Percentiles rank a stretch among this genome's conserved stretches.
Evolutionary conservation across 306 rosid species (phyloP).

Genomic region (Acacia acuminata): DNA sequence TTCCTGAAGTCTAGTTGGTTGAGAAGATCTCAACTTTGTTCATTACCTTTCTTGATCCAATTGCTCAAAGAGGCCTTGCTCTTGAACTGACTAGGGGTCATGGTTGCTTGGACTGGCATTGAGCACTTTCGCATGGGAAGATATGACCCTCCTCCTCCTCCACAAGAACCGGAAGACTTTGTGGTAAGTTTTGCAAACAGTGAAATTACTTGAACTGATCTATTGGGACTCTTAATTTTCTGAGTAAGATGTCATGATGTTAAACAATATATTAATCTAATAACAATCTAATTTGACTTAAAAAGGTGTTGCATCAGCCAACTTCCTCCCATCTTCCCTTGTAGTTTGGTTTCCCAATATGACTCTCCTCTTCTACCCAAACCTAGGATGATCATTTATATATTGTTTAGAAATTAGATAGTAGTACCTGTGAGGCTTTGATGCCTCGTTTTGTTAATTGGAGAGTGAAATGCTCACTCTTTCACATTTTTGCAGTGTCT

Average conservation of each 20-base stretch:
- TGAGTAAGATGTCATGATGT: background rate
- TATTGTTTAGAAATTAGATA: background rate
- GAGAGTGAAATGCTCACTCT: background rate
- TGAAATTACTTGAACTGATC: slow-evolving; percentile 19
- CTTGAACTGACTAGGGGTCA: slow-evolving; percentile 65
- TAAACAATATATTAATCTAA: background rate
- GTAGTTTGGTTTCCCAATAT: background rate
- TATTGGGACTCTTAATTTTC: background rate
- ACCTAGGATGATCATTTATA: background rate
- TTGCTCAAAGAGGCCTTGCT: background rate
- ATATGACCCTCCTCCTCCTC: slow-evolving; percentile 93
- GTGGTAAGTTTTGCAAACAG: slow-evolving; percentile 56
- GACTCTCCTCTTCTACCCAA: background rate
- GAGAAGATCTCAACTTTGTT: background rate
- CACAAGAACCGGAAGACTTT: slow-evolving; percentile 81
- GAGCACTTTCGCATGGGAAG: slow-evolving; percentile 86
- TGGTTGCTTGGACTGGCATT: slow-evolving; percentile 99
- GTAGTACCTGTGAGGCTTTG: background rate
- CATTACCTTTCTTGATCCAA: background rate
- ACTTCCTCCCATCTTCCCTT: background rate
- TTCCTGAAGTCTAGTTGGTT: background rate
- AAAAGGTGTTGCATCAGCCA: background rate
- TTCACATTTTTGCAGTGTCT: background rate
- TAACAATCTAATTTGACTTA: background rate
- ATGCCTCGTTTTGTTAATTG: background rate